phyloP scores from a whole-genome alignment of 2,329 filamentous ascomycete genomes.

The Trichophyton benhamiae region DNA sequence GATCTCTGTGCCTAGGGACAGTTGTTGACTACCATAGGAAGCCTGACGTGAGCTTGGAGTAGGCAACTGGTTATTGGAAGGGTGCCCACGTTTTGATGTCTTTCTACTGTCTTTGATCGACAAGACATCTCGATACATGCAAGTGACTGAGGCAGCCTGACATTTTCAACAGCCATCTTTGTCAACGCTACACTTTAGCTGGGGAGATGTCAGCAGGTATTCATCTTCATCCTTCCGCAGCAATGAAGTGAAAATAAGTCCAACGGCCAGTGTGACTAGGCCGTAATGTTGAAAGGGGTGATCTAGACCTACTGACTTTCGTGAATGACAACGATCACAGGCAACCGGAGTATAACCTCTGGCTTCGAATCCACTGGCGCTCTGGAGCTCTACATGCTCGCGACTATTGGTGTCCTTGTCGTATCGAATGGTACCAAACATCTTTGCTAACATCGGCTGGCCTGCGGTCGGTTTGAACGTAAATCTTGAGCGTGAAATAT shows the following conservation, averaged over 20 bases:
- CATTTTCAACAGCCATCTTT: neutral
- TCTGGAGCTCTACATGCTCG: neutral
- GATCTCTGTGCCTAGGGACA: neutral
- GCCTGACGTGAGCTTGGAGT: neutral
- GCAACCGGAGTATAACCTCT: neutral
- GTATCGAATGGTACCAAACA: neutral
- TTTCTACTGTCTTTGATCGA: neutral
- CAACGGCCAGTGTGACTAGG: neutral
- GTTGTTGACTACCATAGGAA: neutral
- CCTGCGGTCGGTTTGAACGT: neutral
- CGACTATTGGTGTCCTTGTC: neutral
- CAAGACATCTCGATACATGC: neutral
- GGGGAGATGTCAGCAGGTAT: neutral
- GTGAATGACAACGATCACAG: neutral
- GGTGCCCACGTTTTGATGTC: neutral
- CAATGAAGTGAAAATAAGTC: neutral
- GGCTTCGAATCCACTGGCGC: neutral
- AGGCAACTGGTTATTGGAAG: neutral
- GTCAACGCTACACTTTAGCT: neutral
- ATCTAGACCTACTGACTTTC: neutral
- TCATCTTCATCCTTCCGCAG: neutral
- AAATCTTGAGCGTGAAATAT: neutral
- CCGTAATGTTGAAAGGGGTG: neutral
- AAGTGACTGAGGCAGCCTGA: neutral
- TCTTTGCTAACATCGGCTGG: neutral